A percentile compares a stretch with the other conserved stretches of the same genome.
These are phyloP conservation scores for Epichloe coenophiala DNA, from an alignment of 2,329 filamentous ascomycete genomes.

Conservation along the genomic window DNA sequence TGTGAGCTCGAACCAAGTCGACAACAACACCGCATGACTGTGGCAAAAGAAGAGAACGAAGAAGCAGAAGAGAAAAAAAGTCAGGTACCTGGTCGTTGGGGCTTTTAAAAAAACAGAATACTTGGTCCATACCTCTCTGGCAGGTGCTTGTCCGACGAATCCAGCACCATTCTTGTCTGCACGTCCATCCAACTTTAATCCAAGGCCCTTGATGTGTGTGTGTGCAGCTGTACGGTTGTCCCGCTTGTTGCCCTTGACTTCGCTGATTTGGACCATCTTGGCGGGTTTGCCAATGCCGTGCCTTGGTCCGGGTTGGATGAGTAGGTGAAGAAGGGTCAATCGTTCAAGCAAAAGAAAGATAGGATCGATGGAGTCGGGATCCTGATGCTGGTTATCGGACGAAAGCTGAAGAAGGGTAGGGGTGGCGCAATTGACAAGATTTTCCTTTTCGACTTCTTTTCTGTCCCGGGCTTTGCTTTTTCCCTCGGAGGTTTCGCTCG, in stretches of 20 bases:
- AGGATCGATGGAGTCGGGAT: too few species aligned
- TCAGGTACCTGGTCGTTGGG: slow-evolving; percentile 8
- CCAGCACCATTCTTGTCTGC: slow-evolving; percentile 69
- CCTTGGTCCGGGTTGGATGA: neutral
- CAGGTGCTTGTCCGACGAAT: slow-evolving; percentile 78
- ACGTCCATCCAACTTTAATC: slow-evolving; percentile 71
- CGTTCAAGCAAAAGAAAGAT: neutral
- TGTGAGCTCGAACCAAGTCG: slow-evolving; percentile 88
- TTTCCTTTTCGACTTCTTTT: neutral
- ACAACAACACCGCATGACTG: slow-evolving; percentile 92
- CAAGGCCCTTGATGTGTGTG: slow-evolving; percentile 94
- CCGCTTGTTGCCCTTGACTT: slow-evolving; percentile 87
- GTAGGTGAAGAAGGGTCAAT: neutral
- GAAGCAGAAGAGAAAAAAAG: neutral
- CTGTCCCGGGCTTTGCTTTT: neutral
- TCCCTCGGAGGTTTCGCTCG: neutral
- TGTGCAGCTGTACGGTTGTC: slow-evolving; percentile 94
- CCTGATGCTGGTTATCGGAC: too few species aligned
- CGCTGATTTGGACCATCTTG: slow-evolving; percentile 78
- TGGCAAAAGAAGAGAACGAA: neutral
- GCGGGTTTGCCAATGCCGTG: slow-evolving; percentile 13
- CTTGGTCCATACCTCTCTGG: slow-evolving; percentile 58
- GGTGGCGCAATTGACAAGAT: neutral
- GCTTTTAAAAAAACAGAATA: neutral
- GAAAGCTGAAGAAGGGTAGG: too few species aligned